Conservation (phyloP, 2,329 filamentous ascomycete species). For the Scedosporium dehoogii region DNA sequence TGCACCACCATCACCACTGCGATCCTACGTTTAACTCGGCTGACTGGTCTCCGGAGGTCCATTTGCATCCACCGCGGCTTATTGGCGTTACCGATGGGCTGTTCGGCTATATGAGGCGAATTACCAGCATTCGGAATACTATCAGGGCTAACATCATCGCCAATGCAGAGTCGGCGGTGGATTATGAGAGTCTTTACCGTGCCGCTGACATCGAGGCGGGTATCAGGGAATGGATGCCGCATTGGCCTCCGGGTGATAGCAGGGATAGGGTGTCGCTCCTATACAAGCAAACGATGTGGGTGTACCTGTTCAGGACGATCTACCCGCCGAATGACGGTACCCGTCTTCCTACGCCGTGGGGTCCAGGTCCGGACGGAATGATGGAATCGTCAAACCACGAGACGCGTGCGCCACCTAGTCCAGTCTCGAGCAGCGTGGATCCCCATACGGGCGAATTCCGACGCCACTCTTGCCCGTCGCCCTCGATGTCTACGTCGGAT, state of each 20-base stretch:
- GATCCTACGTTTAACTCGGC: slow-evolving; percentile 25
- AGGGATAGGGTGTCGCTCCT: slow-evolving; percentile 46
- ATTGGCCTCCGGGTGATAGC: slow-evolving; percentile 46
- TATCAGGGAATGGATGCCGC: slow-evolving; percentile 64
- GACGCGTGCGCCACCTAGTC: not conserved
- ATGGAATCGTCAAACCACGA: not conserved
- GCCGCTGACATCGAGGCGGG: slow-evolving; percentile 67
- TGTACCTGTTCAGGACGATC: slow-evolving; percentile 53
- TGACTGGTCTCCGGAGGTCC: slow-evolving; percentile 29
- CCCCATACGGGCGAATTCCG: not conserved
- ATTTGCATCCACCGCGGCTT: slow-evolving; percentile 44
- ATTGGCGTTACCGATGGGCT: slow-evolving; percentile 76
- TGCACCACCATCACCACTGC: slow-evolving; percentile 14
- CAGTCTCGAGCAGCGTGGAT: not conserved
- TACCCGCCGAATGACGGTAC: slow-evolving; percentile 34
- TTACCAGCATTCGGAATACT: slow-evolving; percentile 64
- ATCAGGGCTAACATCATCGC: slow-evolving; percentile 59
- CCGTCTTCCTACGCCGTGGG: slow-evolving; percentile 3
- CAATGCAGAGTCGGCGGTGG: slow-evolving; percentile 56
- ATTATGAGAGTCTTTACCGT: slow-evolving; percentile 62
- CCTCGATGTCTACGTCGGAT: not conserved
- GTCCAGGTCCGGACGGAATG: not conserved
- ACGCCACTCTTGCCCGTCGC: not conserved
- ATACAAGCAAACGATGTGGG: slow-evolving; percentile 58
- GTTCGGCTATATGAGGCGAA: slow-evolving; percentile 68